Conservation (phyloP, 257 asterid species). For the Cruciata laevipes region DNA sequence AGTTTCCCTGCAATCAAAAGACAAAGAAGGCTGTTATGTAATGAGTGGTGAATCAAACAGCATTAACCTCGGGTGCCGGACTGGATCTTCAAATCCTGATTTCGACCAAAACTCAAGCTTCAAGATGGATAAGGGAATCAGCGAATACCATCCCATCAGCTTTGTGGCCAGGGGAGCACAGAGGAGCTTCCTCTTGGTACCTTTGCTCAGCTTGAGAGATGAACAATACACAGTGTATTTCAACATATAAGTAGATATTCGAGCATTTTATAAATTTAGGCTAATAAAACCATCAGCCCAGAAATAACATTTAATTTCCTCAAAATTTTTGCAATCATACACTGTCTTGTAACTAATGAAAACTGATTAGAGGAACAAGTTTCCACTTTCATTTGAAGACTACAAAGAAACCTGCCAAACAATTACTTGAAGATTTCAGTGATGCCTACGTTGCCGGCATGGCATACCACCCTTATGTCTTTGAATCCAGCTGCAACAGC, state of each 20-base stretch:
- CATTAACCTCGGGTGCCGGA: slow-evolving; percentile 41
- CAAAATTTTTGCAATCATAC: not conserved
- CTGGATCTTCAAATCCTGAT: slow-evolving; percentile 11
- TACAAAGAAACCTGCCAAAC: not conserved
- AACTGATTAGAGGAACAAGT: not conserved
- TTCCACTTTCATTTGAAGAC: not conserved
- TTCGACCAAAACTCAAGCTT: slow-evolving; percentile 54
- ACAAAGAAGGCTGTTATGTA: slow-evolving; percentile 42
- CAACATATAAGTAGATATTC: slow-evolving; percentile 18
- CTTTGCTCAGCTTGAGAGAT: slow-evolving; percentile 66
- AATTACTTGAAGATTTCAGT: slow-evolving; percentile 7
- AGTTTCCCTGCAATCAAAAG: slow-evolving; percentile 48
- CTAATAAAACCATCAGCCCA: not conserved
- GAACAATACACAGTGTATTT: slow-evolving; percentile 86
- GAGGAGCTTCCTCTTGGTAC: slow-evolving; percentile 52
- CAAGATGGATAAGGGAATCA: slow-evolving; percentile 38
- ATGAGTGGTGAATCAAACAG: not conserved
- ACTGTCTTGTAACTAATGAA: not conserved
- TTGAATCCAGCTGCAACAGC: slow-evolving; percentile 12
- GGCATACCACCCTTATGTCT: not conserved
- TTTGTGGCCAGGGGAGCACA: slow-evolving; percentile 62
- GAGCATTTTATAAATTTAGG: not conserved
- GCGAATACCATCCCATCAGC: slow-evolving; percentile 70
- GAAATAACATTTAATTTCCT: not conserved
- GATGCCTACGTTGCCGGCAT: not conserved